Base-by-base conservation (phyloP, 768 basidiomycete species). In the Epithele typhae region DNA sequence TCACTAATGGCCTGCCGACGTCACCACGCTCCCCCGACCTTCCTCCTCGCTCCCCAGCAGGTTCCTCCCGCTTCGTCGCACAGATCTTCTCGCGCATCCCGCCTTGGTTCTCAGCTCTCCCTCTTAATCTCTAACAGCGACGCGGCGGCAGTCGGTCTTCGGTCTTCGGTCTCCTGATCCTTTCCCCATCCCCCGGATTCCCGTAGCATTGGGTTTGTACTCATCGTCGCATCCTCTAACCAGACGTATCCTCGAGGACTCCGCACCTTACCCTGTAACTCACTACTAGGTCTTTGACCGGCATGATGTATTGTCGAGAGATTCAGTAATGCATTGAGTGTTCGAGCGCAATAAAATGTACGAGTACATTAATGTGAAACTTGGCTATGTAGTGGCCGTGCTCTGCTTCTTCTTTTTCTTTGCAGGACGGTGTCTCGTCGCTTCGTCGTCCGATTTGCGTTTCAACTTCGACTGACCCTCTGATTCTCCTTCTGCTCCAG, bases 361-460 rank as follows among this genome's bases (percentile, higher is more conserved):
- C 14, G 27, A 30, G 27, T 7, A 30, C 11, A 40, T 21, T 21
- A 11, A 24, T 21, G 25, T 12, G 11, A 15, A 5, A 15, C 2
- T 25, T 25, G 21, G 12, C n/a, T 33, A 42, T 14, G 25, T 12
- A 10, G 18, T 17, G 32, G 18, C 12, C n/a, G 32, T 17, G 40
- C 22, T 38, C 41, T 57, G 25, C 46, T 56, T 41, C 56, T 56
- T 40, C 54, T 67, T 47, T 66, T 65, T 51, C 62, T 67, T 39
- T 43, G 55, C n/a, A n/a, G n/a, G n/a, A n/a, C n/a, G n/a, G n/a
- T n/a, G n/a, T n/a, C n/a, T n/a, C n/a, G n/a, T n/a, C n/a, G n/a
- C n/a, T n/a, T n/a, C n/a, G n/a, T 27, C 21, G 48, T 22, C 39
- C 48, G n/a, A n/a, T n/a, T n/a, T n/a, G n/a, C n/a, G n/a, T n/a